These are phyloP conservation scores for Xanthoceras sorbifolium DNA, from an alignment of 345 rosid genomes.

Conservation along the genomic window DNA sequence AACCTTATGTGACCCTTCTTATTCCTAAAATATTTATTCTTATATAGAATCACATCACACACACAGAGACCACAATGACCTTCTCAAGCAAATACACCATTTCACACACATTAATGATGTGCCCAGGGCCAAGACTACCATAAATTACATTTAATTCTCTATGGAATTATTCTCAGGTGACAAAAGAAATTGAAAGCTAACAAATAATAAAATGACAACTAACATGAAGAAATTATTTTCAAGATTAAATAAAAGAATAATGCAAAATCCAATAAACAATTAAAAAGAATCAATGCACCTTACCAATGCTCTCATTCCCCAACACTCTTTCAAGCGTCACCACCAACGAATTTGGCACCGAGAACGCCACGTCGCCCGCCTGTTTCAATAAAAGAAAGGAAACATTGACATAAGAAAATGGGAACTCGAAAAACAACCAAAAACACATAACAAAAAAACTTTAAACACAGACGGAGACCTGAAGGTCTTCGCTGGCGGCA, in stretches of 20 bases:
- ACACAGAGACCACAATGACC: not conserved
- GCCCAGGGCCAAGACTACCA: not conserved
- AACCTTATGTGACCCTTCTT: not conserved
- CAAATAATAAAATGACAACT: not conserved
- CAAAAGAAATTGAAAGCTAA: too few relatives aligned
- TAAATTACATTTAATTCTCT: not conserved
- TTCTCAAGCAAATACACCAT: not conserved
- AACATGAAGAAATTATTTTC: not conserved
- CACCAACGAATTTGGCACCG: conserved; percentile 81
- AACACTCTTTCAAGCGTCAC: conserved; percentile 95
- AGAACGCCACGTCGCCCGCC: conserved; percentile 87
- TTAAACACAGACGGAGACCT: conserved; percentile 41
- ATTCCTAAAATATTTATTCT: not conserved
- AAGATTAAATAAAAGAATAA: not conserved
- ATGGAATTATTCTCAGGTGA: too few relatives aligned
- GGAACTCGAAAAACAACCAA: conserved; percentile 11
- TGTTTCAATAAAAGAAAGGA: conserved; percentile 23
- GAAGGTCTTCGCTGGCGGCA: conserved; percentile 90
- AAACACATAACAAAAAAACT: not conserved
- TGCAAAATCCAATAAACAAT: not conserved
- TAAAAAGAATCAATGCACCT: conserved; percentile 28
- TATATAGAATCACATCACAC: not conserved
- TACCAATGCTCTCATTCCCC: conserved; percentile 96
- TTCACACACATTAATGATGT: not conserved
- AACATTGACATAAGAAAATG: not conserved